Evolutionary conservation across 2,329 filamentous ascomycete species (phyloP), one percentile per base, ranked within the genome.

Genomic region (Diaporthe citrichinensis): DNA sequence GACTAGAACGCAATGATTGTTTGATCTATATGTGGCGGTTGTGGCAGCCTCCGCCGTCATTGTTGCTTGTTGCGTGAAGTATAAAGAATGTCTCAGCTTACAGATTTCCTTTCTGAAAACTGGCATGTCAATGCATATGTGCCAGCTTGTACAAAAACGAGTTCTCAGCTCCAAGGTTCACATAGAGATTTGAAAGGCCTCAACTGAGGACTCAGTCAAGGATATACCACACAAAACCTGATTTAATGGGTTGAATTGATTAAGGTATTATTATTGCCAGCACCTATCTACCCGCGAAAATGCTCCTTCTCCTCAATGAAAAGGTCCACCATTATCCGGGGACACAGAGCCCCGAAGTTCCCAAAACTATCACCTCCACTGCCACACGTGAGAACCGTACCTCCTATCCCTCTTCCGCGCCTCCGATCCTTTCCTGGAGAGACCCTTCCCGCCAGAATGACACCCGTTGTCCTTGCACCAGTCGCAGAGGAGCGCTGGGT

Each of bases 381-480:
- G 28, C n/a, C 25, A 31, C 31, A 39, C 15, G 3, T 59, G 23
- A 28, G 41, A 28, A 17, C 31, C 14, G 1, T n/a, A 17, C 10
- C 44, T 15, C 12, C 20, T n/a, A 41, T 53, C 58, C 34, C n/a
- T 34, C 12, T n/a, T 17, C 58, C 58, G 41, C 4, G 44, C 49
- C 44, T 49, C 23, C 4, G 31, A 28, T 23, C 31, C 28, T 41
- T 15, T 49, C 31, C 55, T 46, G 23, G 41, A 23, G 1, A 72
- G 41, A 14, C 55, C 25, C 25, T 14, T 58, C 8, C 71, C 71
- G 31, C 71, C 57, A 34, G 57, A 58, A 31, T 61, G 31, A 17
- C 58, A 72, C 17, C 71, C 71, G 9, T 51, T 41, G 14, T 72
- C 71, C 57, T 62, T 72, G 7, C 71, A 72, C 71, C 71, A 72